Evolutionary conservation across 805 yeast species (phyloP).

Genomic region (Sungouiella blattae): DNA sequence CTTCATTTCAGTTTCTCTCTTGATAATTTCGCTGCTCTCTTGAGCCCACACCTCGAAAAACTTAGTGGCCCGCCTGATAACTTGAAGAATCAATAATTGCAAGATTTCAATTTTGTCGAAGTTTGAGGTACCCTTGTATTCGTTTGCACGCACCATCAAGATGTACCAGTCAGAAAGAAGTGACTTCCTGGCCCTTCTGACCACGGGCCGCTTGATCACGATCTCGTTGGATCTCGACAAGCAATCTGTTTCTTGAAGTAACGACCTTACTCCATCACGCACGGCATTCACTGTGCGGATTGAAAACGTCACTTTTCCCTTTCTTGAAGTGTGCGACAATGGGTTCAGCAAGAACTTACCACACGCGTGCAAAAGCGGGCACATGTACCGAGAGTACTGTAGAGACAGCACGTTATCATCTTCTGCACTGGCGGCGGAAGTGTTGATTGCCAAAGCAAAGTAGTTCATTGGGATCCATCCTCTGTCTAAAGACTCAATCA

Average conservation of each 20-base stretch:
- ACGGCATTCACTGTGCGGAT: conserved; percentile 58
- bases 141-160: conserved; percentile 71
- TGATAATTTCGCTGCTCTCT: conserved; percentile 50
- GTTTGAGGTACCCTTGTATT: conserved; percentile 62
- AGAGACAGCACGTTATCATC: conserved; percentile 19
- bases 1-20: conserved; percentile 31
- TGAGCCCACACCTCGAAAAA: conserved; percentile 72
- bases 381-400: conserved; percentile 40
- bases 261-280: conserved; percentile 66
- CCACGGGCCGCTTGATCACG: conserved; percentile 58
- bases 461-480: conserved; percentile 90
- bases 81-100: conserved; percentile 63
- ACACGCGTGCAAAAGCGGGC: conserved; percentile 54
- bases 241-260: conserved; percentile 67
- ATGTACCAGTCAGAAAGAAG: conserved; percentile 76
- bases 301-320: conserved; percentile 49
- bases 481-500: conserved; percentile 56
- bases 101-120: conserved; percentile 57
- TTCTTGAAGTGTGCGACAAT: conserved; percentile 42
- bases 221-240: conserved; percentile 69
- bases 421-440: conserved; percentile 16
- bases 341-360: conserved; percentile 68
- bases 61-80: conserved; percentile 57
- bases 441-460: conserved; percentile 47
- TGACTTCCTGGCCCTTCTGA: conserved; percentile 63